Base-by-base conservation (phyloP, 2,329 filamentous ascomycete species). In the Trichoderma cornu-damae region DNA sequence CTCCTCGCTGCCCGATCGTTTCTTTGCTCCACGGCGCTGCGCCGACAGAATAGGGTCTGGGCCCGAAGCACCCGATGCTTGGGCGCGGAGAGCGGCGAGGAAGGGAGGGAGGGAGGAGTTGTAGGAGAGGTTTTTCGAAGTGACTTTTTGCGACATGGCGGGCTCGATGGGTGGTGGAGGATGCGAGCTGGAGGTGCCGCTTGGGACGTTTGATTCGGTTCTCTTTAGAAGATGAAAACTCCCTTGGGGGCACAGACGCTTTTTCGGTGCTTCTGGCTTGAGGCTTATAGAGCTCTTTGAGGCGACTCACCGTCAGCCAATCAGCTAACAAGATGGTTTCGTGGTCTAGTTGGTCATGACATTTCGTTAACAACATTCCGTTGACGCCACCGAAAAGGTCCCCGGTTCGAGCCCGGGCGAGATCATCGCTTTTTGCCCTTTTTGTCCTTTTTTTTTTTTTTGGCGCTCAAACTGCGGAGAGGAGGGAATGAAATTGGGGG, bases 61-160 rank as follows among this genome's bases (percentile, higher is more conserved):
- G 35, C 79, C 72, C 70, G 76, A 67, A 77, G 70, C 66, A 71
- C 72, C 70, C 68, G 77, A 67, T 74, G 70, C 67, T 69, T 83
- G 72, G 63, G 80, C 77, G 74, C 79, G 78, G 22, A 85, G 75
- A 16, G 75, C 75, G 26, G 78, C 78, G 52, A 86, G 80, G 68
- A 86, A 86, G 4, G 83, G 83, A 18, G 83, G 83, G 16, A 84
- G 77, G 6, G 75, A 74, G 40, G 69, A 70, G 73, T 81, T 78
- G 77, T 89, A 91, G 58, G 79, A 78, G 48, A 91, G 79, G 70
- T 89, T 85, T 66, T 88, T 89, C 64, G 83, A 76, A 53, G 83
- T 89, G 68, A 89, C 87, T 66, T 85, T 87, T 34, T 78, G 73
- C 6, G 77, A 72, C 77, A 79, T 79, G 64, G 61, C 66, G 51